Conservation (phyloP, 179 eudicot genomes). For the Beta macrorhiza region DNA sequence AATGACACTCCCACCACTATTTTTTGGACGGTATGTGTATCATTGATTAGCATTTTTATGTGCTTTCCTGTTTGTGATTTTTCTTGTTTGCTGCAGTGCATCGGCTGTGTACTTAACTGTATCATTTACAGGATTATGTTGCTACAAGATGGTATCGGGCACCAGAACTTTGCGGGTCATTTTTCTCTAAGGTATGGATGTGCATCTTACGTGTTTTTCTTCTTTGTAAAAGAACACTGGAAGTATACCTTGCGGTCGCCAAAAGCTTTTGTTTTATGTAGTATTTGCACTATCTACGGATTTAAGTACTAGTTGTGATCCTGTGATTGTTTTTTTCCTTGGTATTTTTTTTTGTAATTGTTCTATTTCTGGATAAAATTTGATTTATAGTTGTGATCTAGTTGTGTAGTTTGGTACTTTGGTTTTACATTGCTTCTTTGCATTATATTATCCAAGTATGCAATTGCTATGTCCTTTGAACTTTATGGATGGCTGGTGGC, state of each 20-base stretch:
- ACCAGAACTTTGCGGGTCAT: conserved; percentile 94
- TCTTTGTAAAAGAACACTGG: neutral
- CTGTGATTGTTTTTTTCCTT: no score
- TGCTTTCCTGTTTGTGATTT: neutral
- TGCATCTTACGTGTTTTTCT: neutral
- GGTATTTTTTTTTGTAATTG: neutral
- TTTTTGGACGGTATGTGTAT: conserved; percentile 72
- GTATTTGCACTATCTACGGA: neutral
- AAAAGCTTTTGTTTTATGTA: neutral
- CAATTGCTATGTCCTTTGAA: neutral
- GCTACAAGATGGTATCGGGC: conserved; percentile 98
- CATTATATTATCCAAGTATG: neutral
- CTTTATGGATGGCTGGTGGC: neutral
- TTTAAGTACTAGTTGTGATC: neutral
- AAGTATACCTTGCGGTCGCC: neutral
- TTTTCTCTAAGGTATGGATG: conserved; percentile 53
- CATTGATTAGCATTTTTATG: neutral
- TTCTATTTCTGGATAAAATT: neutral
- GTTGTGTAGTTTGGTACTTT: neutral
- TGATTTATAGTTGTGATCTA: neutral
- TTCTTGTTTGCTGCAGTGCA: neutral
- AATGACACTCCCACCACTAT: conserved; percentile 75
- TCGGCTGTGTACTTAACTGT: neutral
- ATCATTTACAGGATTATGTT: conserved; percentile 71
- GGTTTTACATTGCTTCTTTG: no score